A percentile compares a stretch with the other conserved stretches of the same genome.
Conservation (phyloP, 331 rosid genomes). For the Quercus lobata region DNA sequence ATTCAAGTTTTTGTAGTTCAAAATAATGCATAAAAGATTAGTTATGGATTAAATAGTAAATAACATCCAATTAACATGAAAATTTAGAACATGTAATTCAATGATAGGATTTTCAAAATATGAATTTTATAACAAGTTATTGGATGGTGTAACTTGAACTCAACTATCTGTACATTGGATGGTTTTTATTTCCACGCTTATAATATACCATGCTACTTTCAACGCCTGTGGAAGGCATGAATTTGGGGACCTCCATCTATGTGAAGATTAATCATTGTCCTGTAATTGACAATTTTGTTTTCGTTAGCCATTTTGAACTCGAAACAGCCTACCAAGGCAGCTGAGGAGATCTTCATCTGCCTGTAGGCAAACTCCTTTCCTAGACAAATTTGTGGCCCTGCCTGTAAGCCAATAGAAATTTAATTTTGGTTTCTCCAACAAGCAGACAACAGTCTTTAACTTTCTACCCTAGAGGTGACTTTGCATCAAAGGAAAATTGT, state of each 20-base stretch:
- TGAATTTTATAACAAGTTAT: too few relatives aligned
- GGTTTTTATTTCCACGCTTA: neutral
- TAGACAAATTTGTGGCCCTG: slow-evolving; percentile 58
- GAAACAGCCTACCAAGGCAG: slow-evolving; percentile 47
- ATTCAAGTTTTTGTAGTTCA: too few relatives aligned
- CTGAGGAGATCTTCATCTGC: slow-evolving; percentile 52
- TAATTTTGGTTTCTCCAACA: slow-evolving; percentile 2
- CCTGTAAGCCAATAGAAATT: slow-evolving; percentile 40
- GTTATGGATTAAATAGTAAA: too few relatives aligned
- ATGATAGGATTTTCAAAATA: too few relatives aligned
- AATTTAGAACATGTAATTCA: too few relatives aligned
- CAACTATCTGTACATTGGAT: too few relatives aligned
- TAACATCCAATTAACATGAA: too few relatives aligned
- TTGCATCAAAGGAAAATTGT: neutral
- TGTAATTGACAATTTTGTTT: slow-evolving; percentile 47
- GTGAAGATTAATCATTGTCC: slow-evolving; percentile 77
- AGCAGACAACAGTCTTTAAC: neutral
- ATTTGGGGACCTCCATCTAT: slow-evolving; percentile 70
- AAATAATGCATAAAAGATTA: too few relatives aligned
- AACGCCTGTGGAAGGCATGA: slow-evolving; percentile 37
- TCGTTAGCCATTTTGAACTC: slow-evolving; percentile 56
- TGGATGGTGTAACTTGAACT: too few relatives aligned
- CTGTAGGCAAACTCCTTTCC: too few relatives aligned
- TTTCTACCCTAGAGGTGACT: neutral
- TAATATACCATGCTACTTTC: slow-evolving; percentile 1